These are phyloP conservation scores for Smallanthus sonchifolius DNA, from an alignment of 129 eudicot genomes.

Conservation along the genomic window DNA sequence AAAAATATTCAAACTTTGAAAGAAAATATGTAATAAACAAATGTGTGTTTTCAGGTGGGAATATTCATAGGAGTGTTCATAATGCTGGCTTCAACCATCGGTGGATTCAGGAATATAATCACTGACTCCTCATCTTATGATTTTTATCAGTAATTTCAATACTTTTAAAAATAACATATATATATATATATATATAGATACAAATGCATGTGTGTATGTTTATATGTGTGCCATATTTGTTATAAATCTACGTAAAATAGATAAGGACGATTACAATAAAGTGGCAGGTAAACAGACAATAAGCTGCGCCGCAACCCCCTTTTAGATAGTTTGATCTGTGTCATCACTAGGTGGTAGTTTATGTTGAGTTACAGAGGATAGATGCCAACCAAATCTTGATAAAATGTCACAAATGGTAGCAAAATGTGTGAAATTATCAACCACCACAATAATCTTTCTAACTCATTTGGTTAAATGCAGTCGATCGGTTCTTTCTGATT, in stretches of 20 bases:
- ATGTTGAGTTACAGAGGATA: background rate
- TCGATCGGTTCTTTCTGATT: background rate
- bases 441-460: background rate
- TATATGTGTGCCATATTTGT: background rate
- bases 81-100: slow-evolving; percentile 80
- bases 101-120: slow-evolving; percentile 77
- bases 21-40: background rate
- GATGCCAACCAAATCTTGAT: background rate
- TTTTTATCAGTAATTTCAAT: slow-evolving; percentile 55
- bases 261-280: too few species aligned
- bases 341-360: background rate
- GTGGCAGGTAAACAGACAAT: too few species aligned
- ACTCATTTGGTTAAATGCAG: background rate
- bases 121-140: slow-evolving; percentile 62
- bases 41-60: slow-evolving; percentile 53
- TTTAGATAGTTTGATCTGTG: too few species aligned
- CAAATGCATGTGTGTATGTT: too few species aligned
- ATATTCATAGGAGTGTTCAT: slow-evolving; percentile 74
- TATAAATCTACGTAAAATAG: too few species aligned
- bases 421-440: slow-evolving; percentile 4
- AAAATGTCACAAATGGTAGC: background rate
- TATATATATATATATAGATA: background rate
- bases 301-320: too few species aligned
- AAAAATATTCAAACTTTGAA: background rate
- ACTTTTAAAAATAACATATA: background rate